A percentile compares a stretch with the other conserved stretches of the same genome.
Evolutionary conservation across 1,284 basidiomycete genomes (phyloP).

Genomic region (Bjerkandera adusta): DNA sequence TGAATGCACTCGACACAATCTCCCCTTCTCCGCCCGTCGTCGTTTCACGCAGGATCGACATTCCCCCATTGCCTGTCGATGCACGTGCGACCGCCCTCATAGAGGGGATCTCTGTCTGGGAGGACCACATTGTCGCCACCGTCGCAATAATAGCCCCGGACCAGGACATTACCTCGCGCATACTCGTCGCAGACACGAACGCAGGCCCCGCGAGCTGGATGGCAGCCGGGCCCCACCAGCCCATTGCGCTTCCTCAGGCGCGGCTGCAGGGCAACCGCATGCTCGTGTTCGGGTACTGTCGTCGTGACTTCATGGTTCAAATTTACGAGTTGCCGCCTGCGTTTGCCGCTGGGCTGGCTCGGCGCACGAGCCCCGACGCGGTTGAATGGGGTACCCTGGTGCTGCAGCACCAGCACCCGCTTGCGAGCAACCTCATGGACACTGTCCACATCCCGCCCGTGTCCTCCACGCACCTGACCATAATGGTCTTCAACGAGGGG

Average conservation of each 20-base stretch:
- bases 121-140: slow-evolving; percentile 6
- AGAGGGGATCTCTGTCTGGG: slow-evolving; percentile 12
- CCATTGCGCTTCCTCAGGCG: slow-evolving; percentile 28
- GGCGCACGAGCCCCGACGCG: too few species aligned
- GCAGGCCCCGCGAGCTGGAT: slow-evolving; percentile 12
- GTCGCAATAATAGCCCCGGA: slow-evolving; percentile 11
- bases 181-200: slow-evolving; percentile 10
- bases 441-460: slow-evolving; percentile 19
- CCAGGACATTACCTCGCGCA: slow-evolving; percentile 9
- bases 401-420: slow-evolving; percentile 20
- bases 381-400: slow-evolving; percentile 20
- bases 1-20: slow-evolving; percentile 19
- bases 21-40: slow-evolving; percentile 19
- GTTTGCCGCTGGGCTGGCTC: slow-evolving; percentile 5
- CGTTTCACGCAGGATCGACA: slow-evolving; percentile 19
- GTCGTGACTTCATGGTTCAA: slow-evolving; percentile 27
- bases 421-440: slow-evolving; percentile 16
- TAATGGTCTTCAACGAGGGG: slow-evolving; percentile 25
- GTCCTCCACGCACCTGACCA: slow-evolving; percentile 18
- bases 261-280: slow-evolving; percentile 27
- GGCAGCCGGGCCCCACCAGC: slow-evolving; percentile 16
- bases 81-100: slow-evolving; percentile 6
- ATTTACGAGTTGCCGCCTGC: slow-evolving; percentile 26
- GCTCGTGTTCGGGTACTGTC: slow-evolving; percentile 26
- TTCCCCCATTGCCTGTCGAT: neutral